Evolutionary conservation across 345 rosid genomes (phyloP), one percentile per base, ranked within the genome.

Genomic region (Eucalyptus sp.): DNA sequence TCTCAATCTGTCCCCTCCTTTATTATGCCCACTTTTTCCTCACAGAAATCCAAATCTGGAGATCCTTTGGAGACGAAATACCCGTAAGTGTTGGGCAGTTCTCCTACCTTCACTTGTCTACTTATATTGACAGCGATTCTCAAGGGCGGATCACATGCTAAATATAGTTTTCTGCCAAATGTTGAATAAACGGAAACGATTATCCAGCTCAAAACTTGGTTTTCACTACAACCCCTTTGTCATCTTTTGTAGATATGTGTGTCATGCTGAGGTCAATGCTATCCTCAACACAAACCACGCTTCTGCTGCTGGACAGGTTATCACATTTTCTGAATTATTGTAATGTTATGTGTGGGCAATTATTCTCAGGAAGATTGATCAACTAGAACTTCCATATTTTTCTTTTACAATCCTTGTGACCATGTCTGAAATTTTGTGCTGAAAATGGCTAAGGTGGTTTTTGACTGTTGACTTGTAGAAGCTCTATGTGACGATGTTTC

Each of bases 261-360:
- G 99, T 92, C 99, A 96, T 90, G 99, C 99, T 88, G 99, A 97
- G 94, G 97, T 96, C 87, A 97, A 96, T 94, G 99, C 99, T 88
- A 96, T 97, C 88, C 94, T 97, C 88, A 97, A 97, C 92, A 97
- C 95, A 68, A 96, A 97, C 90, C 99, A 97, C 86, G 98, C 99
- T 86, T 95, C 99, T 88, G 98, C 98, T 18, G 95, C 92, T 8
- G 98, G 98, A 86, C 99, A 96, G 95, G 99, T 96, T 87, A 62
- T 89, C 62, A 31, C 58, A 48, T 56, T 89, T 88, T 20, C 50
- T 46, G 64, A 85, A 79, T 86, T 50, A 58, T 88, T 71, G 86
- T 56, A 31, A 71, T 46, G 66, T 20, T 80, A 48, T 52, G 22
- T 20, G 50, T 25, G 20, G n/a, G 25, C 49, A 18, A 48, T 86